Percentiles rank a stretch among this genome's conserved stretches.
Conservation (phyloP, 345 rosid genomes). For the rapeseed (Brassica napus) region Da-Ae NC_063450.1:53870001-53870500, state of each 20-base stretch:
- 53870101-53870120: not conserved
- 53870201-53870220: not conserved
- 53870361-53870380: not conserved
- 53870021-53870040: too few relatives aligned
- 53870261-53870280: not conserved
- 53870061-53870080: too few relatives aligned
- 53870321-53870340: not conserved
- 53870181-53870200: not conserved
- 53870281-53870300: not conserved
- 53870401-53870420: slow-evolving; percentile 28
- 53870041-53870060: too few relatives aligned
- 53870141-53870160: not conserved
- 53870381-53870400: slow-evolving; percentile 8
- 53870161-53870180: not conserved
- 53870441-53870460: slow-evolving; percentile 8
- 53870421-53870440: slow-evolving; percentile 24
- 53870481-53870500: slow-evolving; percentile 16
- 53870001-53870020: too few relatives aligned
- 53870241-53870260: not conserved
- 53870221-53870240: not conserved
- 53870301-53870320: not conserved
- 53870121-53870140: not conserved
- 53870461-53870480: slow-evolving; percentile 12
- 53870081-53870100: not conserved
- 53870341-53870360: not conserved